Conservation (phyloP, 202 grass and related monocot species). For the Panicum hallii region DNA sequence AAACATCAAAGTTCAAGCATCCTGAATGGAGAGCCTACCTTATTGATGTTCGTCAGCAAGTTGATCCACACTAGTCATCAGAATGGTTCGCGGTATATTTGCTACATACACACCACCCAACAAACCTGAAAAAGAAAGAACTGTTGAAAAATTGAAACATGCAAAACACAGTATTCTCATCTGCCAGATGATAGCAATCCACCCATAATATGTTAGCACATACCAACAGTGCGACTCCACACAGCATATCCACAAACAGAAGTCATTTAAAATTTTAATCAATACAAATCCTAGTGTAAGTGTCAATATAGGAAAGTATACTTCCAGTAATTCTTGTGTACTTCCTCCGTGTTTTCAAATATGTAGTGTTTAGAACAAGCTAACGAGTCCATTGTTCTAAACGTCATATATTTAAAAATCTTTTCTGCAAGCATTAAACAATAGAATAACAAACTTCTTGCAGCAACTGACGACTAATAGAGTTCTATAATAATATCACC, state of each 20-base stretch:
- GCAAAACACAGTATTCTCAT: background rate
- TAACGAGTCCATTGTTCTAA: background rate
- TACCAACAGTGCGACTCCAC: background rate
- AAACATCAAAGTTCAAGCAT: background rate
- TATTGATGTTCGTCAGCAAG: background rate
- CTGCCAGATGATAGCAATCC: background rate
- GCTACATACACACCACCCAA: background rate
- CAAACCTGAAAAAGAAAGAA: conserved; percentile 10
- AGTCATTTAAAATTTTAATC: background rate
- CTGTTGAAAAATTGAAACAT: background rate
- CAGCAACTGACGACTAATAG: background rate
- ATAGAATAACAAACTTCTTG: background rate
- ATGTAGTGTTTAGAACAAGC: no score
- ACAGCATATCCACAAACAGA: background rate
- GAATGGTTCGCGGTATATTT: background rate
- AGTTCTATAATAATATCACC: background rate
- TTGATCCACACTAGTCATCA: background rate
- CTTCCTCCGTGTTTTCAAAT: no score
- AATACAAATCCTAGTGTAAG: background rate
- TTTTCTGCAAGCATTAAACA: background rate
- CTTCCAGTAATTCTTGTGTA: background rate
- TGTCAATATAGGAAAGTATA: background rate
- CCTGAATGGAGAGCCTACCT: background rate
- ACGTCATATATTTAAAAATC: no score
- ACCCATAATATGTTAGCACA: background rate